Evolutionary conservation across 1,284 basidiomycete genomes (phyloP).

Genomic region (Singerocomus rubriflavus): DNA sequence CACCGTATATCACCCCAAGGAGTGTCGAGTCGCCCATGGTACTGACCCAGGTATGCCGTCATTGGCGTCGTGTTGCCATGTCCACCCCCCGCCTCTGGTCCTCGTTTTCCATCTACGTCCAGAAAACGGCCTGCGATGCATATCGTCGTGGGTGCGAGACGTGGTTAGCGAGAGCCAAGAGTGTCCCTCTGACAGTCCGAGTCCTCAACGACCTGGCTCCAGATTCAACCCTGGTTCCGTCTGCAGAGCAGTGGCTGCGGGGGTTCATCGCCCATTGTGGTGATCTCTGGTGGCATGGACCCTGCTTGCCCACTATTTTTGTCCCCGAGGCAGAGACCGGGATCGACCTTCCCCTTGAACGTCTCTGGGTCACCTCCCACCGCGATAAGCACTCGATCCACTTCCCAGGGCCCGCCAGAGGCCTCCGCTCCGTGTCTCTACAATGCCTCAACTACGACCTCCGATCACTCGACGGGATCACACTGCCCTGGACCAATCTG

Average conservation of each 20-base stretch:
- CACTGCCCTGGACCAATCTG: conserved; percentile 26
- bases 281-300: conserved; percentile 36
- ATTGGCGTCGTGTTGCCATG: conserved; percentile 26
- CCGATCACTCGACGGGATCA: conserved; percentile 23
- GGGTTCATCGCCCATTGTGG: conserved; percentile 19
- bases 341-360: conserved; percentile 11
- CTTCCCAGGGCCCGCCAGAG: conserved; percentile 17
- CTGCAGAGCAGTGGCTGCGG: conserved; percentile 22
- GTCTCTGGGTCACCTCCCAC: conserved; percentile 23
- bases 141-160: conserved; percentile 24
- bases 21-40: conserved; percentile 25
- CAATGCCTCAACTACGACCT: conserved; percentile 24
- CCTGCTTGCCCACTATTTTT: conserved; percentile 24
- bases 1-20: conserved; percentile 26
- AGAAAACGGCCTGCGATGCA: conserved; percentile 5
- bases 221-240: conserved; percentile 3
- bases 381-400: conserved; percentile 15
- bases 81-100: conserved; percentile 28
- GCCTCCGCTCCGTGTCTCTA: conserved; percentile 21
- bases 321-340: neutral
- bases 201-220: conserved; percentile 24
- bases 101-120: conserved; percentile 23
- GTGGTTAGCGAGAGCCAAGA: conserved; percentile 31
- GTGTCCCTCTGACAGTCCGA: conserved; percentile 27
- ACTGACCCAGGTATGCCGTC: conserved; percentile 25